Base-by-base conservation (phyloP, 192 early-diverging fungal genomes). In the Coemansia guatemalensis region DNA sequence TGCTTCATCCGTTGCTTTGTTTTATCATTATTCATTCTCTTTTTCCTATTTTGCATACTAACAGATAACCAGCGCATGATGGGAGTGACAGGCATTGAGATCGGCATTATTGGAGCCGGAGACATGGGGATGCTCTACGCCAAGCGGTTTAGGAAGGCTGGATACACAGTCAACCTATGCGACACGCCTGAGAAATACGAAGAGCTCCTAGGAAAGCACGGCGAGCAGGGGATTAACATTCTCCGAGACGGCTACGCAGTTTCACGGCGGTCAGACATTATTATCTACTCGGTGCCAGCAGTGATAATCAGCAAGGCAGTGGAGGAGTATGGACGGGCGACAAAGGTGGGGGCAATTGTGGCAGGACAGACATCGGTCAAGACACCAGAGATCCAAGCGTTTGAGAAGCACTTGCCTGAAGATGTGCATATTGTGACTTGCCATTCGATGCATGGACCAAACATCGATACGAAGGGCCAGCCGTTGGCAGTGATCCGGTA, bases 311-410 rank as follows among this genome's bases (percentile, higher is more conserved):
- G 88, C 59, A 62, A 58, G 39, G 92, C 93, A 4, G 95, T 97
- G 25, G 76, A 67, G 32, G 75, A 86, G 58, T 97, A 91, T 74
- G 95, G 93, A 7, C 91, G 94, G 83, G 93, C 94, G 1, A 93
- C 94, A 12, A 95, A 95, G 58, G 64, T 95, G 20, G 88, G 87
- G 2, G 90, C 95, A 5, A 89, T 96, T 60, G 95, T 95, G 0
- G 88, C 86, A 1, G 97, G 97, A 17, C 96, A 96, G 83, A 98
- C 95, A 25, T 98, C 95, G 4, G 93, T 98, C 18, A 98, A 98
- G 78, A 86, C 89, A 62, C 95, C 93, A 0, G 97, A 99, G 77
- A 92, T 99, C 58, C 71, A 56, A 5, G 95, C 95, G 4, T 97
- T 99, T 61, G 91, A 94, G 21, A 84, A 84, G 67, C 82, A 93